Evolutionary conservation across 1,284 basidiomycete species (phyloP).

Genomic region (Fomitiporia mediterranea): DNA sequence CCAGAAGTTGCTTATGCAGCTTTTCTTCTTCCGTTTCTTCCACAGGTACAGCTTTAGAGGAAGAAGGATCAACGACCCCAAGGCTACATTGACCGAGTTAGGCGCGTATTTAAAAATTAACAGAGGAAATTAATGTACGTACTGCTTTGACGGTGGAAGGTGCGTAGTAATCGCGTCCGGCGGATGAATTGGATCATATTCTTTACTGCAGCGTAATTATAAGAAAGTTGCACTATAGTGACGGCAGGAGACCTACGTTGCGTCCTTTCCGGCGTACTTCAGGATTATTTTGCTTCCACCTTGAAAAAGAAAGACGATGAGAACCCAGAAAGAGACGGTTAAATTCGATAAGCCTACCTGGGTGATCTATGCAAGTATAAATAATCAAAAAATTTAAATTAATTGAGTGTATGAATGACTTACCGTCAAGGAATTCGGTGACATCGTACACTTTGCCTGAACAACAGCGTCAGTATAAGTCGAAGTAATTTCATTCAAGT

Average conservation of each 20-base stretch:
- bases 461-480: background rate
- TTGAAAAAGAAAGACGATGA: slow-evolving; percentile 25
- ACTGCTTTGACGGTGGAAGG: slow-evolving; percentile 75
- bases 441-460: slow-evolving; percentile 68
- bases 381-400: background rate
- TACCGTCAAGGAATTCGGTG: slow-evolving; percentile 69
- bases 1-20: slow-evolving; percentile 47
- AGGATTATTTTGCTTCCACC: slow-evolving; percentile 60
- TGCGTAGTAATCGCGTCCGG: slow-evolving; percentile 84
- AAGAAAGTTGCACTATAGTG: background rate
- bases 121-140: slow-evolving; percentile 26
- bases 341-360: slow-evolving; percentile 53
- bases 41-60: slow-evolving; percentile 53
- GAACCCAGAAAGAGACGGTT: background rate
- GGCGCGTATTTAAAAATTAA: slow-evolving; percentile 22
- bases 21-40: slow-evolving; percentile 51
- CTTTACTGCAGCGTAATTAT: slow-evolving; percentile 40
- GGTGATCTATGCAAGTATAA: slow-evolving; percentile 47
- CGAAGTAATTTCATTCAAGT: background rate
- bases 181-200: slow-evolving; percentile 86
- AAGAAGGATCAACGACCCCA: slow-evolving; percentile 63
- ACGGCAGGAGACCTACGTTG: slow-evolving; percentile 43
- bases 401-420: slow-evolving; percentile 12
- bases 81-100: slow-evolving; percentile 40
- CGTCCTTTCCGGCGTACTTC: slow-evolving; percentile 75